Base-by-base conservation (phyloP, 2,329 filamentous ascomycete species). In the Beauveria medogensis region DNA sequence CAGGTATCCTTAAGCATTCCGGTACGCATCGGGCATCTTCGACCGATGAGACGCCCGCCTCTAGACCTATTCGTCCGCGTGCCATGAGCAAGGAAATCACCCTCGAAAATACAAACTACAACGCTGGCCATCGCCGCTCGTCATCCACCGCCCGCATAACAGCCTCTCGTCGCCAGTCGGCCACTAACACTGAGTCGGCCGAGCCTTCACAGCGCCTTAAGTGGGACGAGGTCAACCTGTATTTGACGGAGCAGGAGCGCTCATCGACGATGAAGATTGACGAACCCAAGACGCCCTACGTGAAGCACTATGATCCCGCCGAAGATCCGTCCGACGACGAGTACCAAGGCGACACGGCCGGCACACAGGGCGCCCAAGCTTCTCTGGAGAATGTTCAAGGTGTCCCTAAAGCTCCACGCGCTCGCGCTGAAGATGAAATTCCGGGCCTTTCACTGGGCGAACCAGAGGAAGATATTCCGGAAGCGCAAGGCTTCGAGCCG, bases 161-260 rank as follows among this genome's bases (percentile, higher is more conserved):
- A 8, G 81, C 84, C 9, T 89, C 87, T n/a, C 88, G 91, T 60
- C 87, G 91, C 55, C 88, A 87, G 65, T 92, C 89, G 1, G 77
- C 78, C 60, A 74, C 79, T 63, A 75, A 77, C 56, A 72, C 69
- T 62, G 72, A 77, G 63, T 77, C 78, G 24, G 74, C 78, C 51
- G 78, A 82, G 47, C 73, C 79, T 20, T 87, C 83, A 62, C 88
- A 90, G 64, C 87, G 92, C 64, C 81, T 99, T 67, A 96, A 97
- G 78, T 99, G 94, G 94, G 94, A 99, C 74, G 94, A 99, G 78
- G 94, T 91, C 51, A 99, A 99, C 72, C 83, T 99, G 37, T 99
- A 97, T 76, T 83, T 99, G 58, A 94, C 94, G 8, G 94, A 99
- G 77, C 93, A 97, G 75, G 91, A 97, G 75, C 92, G 90, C 75